Evolutionary conservation across 805 yeast species (phyloP).

Genomic region (Ogataea corticis): DNA sequence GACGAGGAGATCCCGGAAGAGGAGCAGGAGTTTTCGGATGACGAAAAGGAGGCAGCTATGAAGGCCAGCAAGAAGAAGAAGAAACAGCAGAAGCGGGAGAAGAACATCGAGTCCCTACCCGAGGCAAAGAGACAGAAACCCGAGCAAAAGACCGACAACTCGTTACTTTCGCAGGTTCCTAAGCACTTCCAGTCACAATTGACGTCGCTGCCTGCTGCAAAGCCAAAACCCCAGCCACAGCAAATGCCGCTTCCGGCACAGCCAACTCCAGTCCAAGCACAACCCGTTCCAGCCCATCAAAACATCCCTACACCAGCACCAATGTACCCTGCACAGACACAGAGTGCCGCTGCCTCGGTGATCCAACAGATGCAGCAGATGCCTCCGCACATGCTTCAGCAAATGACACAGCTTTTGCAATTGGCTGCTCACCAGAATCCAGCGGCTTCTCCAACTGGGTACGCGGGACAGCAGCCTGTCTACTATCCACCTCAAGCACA

Average conservation of each 20-base stretch:
- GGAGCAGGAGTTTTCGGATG: constrained; percentile 95
- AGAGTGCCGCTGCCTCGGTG: constrained; percentile 1
- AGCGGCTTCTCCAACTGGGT: neutral
- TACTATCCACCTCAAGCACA: constrained; percentile 4
- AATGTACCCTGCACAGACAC: too few relatives aligned
- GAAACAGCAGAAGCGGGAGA: constrained; percentile 41
- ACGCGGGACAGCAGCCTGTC: constrained; percentile 2
- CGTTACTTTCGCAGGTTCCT: constrained; percentile 11
- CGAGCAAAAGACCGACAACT: neutral
- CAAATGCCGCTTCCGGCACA: neutral
- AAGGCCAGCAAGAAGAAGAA: constrained; percentile 65
- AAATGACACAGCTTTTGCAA: constrained; percentile 27
- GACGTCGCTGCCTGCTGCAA: constrained; percentile 22
- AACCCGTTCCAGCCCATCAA: too few relatives aligned
- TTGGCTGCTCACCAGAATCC: constrained; percentile 18
- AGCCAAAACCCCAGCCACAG: constrained; percentile 1
- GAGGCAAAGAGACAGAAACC: constrained; percentile 12
- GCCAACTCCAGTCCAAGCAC: neutral
- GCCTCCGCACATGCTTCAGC: constrained; percentile 21
- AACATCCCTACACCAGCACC: too few relatives aligned
- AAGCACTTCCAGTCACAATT: constrained; percentile 25
- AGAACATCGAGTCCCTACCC: constrained; percentile 8
- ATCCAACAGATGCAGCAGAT: constrained; percentile 12
- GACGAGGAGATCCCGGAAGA: constrained; percentile 94
- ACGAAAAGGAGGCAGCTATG: constrained; percentile 77